phyloP scores from a whole-genome alignment of 106 monocot species.

The Hemerocallis citrina region DNA sequence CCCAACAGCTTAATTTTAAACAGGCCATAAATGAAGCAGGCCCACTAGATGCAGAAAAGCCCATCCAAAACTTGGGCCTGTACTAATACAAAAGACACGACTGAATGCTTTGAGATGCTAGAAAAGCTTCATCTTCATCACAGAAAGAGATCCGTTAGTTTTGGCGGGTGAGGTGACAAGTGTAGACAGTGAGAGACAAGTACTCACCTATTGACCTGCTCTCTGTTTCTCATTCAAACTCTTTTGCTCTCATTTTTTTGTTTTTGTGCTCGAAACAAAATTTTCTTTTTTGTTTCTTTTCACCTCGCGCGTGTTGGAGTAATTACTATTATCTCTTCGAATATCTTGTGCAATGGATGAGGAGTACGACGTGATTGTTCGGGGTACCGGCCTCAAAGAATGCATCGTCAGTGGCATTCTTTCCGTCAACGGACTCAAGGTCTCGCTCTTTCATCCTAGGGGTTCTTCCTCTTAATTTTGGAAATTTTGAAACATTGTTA shows the following conservation, averaged over 20 bases:
- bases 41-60: too few relatives aligned
- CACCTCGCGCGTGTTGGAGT: background rate
- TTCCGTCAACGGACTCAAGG: conserved; percentile 64
- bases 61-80: too few relatives aligned
- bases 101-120: too few relatives aligned
- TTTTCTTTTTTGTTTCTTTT: background rate
- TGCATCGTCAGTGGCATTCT: conserved; percentile 74
- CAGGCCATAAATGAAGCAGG: too few relatives aligned
- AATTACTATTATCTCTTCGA: background rate
- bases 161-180: too few relatives aligned
- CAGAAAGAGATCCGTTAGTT: too few relatives aligned
- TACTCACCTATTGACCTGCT: background rate
- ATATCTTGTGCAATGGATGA: conserved; percentile 40
- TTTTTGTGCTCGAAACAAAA: too few relatives aligned
- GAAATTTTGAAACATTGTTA: background rate
- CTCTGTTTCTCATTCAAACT: background rate
- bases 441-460: background rate
- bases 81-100: too few relatives aligned
- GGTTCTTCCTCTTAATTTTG: background rate
- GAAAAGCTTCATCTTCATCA: too few relatives aligned
- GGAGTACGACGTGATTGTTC: conserved; percentile 62
- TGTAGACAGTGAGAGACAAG: background rate
- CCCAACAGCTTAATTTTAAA: too few relatives aligned
- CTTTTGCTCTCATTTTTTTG: background rate
- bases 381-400: conserved; percentile 67